Conservation (phyloP, 208 protist species). For the Herpetomonas samuelpessoai region DNA sequence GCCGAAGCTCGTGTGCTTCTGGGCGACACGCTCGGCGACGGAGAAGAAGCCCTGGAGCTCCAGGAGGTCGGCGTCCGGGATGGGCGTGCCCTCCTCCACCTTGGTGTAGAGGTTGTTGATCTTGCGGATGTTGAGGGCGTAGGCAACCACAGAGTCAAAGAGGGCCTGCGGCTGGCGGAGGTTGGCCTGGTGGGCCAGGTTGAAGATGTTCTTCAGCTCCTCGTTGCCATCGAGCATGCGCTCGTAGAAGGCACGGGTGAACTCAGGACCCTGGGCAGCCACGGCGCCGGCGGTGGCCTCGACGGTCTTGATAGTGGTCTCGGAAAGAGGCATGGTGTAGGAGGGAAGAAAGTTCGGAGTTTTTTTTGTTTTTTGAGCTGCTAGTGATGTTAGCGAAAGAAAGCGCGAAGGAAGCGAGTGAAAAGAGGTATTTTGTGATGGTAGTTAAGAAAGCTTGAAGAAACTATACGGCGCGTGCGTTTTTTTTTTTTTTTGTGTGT, state of each 20-base stretch:
- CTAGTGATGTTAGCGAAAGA: not conserved
- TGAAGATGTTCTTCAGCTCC: slow-evolving; percentile 47
- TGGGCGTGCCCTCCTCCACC: not conserved
- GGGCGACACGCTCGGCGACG: slow-evolving; percentile 38
- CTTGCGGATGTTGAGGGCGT: slow-evolving; percentile 14
- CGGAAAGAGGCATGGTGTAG: slow-evolving; percentile 23
- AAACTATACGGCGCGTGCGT: too few species aligned
- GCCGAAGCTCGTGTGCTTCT: slow-evolving; percentile 40
- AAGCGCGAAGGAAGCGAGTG: too few species aligned
- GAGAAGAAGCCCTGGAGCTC: slow-evolving; percentile 28
- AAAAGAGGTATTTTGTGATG: too few species aligned
- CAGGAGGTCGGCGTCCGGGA: slow-evolving; percentile 22
- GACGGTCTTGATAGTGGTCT: slow-evolving; percentile 36
- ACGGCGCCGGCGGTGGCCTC: slow-evolving; percentile 35
- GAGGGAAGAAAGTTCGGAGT: not conserved
- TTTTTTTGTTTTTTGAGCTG: not conserved
- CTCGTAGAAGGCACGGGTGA: slow-evolving; percentile 35
- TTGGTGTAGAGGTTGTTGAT: not conserved
- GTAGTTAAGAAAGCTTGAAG: too few species aligned
- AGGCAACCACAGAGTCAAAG: slow-evolving; percentile 40
- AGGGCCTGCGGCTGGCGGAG: slow-evolving; percentile 37
- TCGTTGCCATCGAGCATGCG: slow-evolving; percentile 37
- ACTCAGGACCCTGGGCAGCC: slow-evolving; percentile 23
- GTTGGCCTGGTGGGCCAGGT: slow-evolving; percentile 34
- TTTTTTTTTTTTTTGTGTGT: too few species aligned